Percentiles rank a stretch among this genome's conserved stretches.
phyloP scores from a whole-genome alignment of 108 stramenopile genomes.

The Fragilaria crotonensis region DNA sequence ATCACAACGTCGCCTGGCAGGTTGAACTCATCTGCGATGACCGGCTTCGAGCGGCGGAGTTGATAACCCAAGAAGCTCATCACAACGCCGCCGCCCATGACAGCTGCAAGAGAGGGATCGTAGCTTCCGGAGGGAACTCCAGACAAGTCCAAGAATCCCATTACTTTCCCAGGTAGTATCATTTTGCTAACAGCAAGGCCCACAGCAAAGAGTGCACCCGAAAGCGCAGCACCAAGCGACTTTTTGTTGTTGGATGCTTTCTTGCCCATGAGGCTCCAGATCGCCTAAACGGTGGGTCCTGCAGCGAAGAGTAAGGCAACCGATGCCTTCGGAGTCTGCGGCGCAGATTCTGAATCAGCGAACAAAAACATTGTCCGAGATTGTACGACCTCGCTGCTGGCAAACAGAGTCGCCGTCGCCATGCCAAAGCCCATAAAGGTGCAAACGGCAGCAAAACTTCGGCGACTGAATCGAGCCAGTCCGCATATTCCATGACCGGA shows the following conservation, averaged over 20 bases:
- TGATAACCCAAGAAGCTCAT: constrained; percentile 55
- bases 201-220: constrained; percentile 30
- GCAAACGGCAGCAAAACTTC: constrained; percentile 59
- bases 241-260: constrained; percentile 13
- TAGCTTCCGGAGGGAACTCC: constrained; percentile 32
- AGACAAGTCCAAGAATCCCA: constrained; percentile 51
- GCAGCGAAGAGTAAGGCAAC: not conserved
- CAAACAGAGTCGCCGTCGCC: constrained; percentile 19
- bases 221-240: constrained; percentile 16
- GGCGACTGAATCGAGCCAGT: constrained; percentile 60
- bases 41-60: constrained; percentile 36
- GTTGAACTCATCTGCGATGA: constrained; percentile 21
- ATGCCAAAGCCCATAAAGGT: constrained; percentile 71
- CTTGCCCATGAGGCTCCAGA: not conserved
- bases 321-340: not conserved
- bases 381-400: constrained; percentile 1
- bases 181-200: constrained; percentile 65
- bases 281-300: not conserved
- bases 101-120: constrained; percentile 69
- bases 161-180: constrained; percentile 53
- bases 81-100: constrained; percentile 73
- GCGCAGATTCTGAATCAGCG: not conserved
- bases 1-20: constrained; percentile 36
- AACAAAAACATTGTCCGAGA: not conserved
- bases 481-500: constrained; percentile 80